Evolutionary conservation across 2,329 filamentous ascomycete species (phyloP).

Genomic region (Cercospora beticola): DNA sequence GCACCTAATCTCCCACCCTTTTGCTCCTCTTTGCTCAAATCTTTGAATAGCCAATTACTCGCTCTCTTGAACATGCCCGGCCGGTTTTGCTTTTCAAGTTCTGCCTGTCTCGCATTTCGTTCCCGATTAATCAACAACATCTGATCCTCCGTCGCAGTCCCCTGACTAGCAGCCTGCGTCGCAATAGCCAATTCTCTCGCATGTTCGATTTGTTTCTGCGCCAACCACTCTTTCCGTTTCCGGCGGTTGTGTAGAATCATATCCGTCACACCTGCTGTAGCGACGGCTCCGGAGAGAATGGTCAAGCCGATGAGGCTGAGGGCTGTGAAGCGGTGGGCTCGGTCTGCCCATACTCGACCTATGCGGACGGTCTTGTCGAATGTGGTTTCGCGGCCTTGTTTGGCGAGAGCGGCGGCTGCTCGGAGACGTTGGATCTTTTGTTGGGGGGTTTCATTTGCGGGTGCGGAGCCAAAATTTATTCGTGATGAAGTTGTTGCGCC

Average conservation of each 20-base stretch:
- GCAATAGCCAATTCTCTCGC: slow-evolving; percentile 47
- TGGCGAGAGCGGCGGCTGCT: slow-evolving; percentile 49
- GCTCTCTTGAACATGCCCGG: slow-evolving; percentile 40
- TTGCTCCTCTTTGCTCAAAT: slow-evolving; percentile 39
- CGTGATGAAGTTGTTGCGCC: slow-evolving; percentile 24
- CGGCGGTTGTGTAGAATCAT: slow-evolving; percentile 67
- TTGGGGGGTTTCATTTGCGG: slow-evolving; percentile 52
- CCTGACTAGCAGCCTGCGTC: slow-evolving; percentile 43
- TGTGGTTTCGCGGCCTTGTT: slow-evolving; percentile 51
- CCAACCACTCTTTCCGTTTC: slow-evolving; percentile 62
- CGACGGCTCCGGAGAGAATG: slow-evolving; percentile 61
- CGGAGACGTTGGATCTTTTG: slow-evolving; percentile 55
- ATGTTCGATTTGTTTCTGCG: slow-evolving; percentile 50
- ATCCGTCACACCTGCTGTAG: slow-evolving; percentile 64
- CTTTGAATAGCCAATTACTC: slow-evolving; percentile 37
- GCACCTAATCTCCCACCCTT: slow-evolving; percentile 40
- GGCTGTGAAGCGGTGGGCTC: slow-evolving; percentile 60
- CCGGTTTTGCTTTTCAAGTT: slow-evolving; percentile 41
- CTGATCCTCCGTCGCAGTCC: slow-evolving; percentile 52
- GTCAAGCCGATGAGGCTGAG: slow-evolving; percentile 60
- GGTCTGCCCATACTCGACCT: slow-evolving; percentile 59
- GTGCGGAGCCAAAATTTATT: slow-evolving; percentile 32
- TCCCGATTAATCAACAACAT: slow-evolving; percentile 57
- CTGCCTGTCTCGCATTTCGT: slow-evolving; percentile 61
- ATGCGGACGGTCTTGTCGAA: slow-evolving; percentile 56